Evolutionary conservation across 345 rosid species (phyloP), one percentile per base, ranked within the genome.

Genomic region (Punica granatum): DNA sequence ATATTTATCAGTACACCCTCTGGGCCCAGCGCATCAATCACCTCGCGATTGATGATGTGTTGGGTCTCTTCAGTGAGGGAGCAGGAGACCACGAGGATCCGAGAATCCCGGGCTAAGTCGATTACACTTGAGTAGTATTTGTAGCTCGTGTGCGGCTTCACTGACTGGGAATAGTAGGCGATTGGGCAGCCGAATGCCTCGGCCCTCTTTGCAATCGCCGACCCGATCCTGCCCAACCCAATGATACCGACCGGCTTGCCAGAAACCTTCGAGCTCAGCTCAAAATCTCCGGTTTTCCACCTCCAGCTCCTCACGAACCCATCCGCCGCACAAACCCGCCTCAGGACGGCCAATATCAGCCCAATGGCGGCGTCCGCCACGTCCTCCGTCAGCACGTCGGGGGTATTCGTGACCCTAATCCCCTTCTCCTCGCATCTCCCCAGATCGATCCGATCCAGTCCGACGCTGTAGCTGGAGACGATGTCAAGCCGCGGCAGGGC

Each of bases 351-450:
- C 70, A 85, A 53, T 10, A 79, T 78, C 79, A 88, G 73, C 26
- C 82, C 93, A 23, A 85, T 77, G 2, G 88, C 87, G 67, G 75
- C 65, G 70, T 85, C 90, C 0, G 89, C 93, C 48, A 79, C 87
- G 72, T 86, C 87, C 26, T 86, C 87, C 19, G 87, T 88, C 84
- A 88, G 68, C 28, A 88, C 90, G 59, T 88, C 88, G 1, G 88
- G 90, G 7, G 89, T 86, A 64, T 84, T 84, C 25, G 89, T 73
- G 37, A 86, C 90, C 67, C 85, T 73, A 37, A 88, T 77, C 34
- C 86, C 90, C 65, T 69, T 88, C 75, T 84, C 88, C 68, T 61
- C 59, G 46, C 88, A 88, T 69, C 71, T 88, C 0, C 26, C 65
- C 78, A 88, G 66, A 65, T 86, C 89, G 70, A 88, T 73, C 77